A percentile compares a stretch with the other conserved stretches of the same genome.
Evolutionary conservation across 2,329 filamentous ascomycete species (phyloP).

Genomic region (Alternaria gaisen): DNA sequence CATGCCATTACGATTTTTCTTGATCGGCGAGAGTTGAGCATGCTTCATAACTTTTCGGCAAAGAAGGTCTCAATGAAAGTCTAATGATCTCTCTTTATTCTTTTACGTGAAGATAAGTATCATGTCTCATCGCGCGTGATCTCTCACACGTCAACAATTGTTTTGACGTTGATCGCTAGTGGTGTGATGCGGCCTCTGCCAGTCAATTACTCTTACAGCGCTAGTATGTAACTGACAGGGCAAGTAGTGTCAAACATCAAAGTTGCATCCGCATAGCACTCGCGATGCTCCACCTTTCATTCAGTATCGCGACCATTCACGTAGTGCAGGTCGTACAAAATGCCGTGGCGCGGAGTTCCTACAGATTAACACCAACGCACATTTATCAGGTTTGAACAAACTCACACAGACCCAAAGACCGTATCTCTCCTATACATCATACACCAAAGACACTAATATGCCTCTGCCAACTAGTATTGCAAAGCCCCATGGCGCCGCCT

Average conservation of each 20-base stretch:
- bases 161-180: background rate
- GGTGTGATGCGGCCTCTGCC: background rate
- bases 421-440: background rate
- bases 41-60: background rate
- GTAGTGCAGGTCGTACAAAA: background rate
- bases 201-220: background rate
- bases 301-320: background rate
- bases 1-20: background rate
- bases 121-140: background rate
- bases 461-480: background rate
- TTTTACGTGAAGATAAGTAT: background rate
- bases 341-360: background rate
- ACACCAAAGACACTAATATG: background rate
- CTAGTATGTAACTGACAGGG: background rate
- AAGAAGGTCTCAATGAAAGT: background rate
- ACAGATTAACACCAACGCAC: background rate
- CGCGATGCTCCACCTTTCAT: background rate
- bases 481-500: background rate
- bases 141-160: background rate
- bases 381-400: background rate
- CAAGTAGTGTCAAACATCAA: background rate
- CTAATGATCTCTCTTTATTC: background rate
- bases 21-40: background rate
- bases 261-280: background rate
- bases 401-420: background rate